Evolutionary conservation across 2,329 filamentous ascomycete species (phyloP).

Genomic region (Pseudovirgaria hyperparasitica): DNA sequence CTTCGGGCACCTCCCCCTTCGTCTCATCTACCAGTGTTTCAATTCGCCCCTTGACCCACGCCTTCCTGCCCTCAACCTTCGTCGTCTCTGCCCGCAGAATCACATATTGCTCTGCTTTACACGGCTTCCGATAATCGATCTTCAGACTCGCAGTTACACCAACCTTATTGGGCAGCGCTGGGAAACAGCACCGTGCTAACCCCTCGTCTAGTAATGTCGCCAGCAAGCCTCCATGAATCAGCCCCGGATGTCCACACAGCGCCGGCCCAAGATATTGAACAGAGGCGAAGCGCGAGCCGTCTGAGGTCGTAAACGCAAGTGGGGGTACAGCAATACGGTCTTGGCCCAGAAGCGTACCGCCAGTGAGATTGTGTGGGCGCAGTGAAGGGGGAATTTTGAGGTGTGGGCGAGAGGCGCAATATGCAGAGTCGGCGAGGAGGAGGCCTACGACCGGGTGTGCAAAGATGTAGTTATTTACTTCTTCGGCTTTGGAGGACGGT

Average conservation of each 20-base stretch:
- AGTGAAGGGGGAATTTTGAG: constrained; percentile 66
- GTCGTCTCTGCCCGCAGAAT: constrained; percentile 69
- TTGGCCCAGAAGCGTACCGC: constrained; percentile 62
- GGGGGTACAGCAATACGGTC: constrained; percentile 72
- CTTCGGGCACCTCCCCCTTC: constrained; percentile 44
- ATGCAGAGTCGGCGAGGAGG: constrained; percentile 53
- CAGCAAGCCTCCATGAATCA: constrained; percentile 80
- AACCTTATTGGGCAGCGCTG: constrained; percentile 72
- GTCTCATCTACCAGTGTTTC: constrained; percentile 70
- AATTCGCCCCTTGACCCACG: constrained; percentile 80
- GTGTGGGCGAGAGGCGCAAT: constrained; percentile 70
- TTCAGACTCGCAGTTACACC: constrained; percentile 78
- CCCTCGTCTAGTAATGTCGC: constrained; percentile 92
- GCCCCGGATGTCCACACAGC: constrained; percentile 79
- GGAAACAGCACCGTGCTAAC: constrained; percentile 76
- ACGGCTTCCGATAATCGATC: constrained; percentile 70
- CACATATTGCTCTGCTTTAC: constrained; percentile 60
- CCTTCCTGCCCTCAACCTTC: constrained; percentile 84
- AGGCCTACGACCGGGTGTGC: constrained; percentile 60
- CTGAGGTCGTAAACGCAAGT: constrained; percentile 51
- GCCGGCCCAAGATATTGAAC: constrained; percentile 67
- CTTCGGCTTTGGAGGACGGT: constrained; percentile 33
- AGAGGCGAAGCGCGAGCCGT: constrained; percentile 44
- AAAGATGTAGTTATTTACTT: constrained; percentile 62
- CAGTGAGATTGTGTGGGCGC: constrained; percentile 66